Percentiles rank a stretch among this genome's conserved stretches.
phyloP scores from a whole-genome alignment of 768 basidiomycete genomes.

The Sporobolomyces phaffii region DNA sequence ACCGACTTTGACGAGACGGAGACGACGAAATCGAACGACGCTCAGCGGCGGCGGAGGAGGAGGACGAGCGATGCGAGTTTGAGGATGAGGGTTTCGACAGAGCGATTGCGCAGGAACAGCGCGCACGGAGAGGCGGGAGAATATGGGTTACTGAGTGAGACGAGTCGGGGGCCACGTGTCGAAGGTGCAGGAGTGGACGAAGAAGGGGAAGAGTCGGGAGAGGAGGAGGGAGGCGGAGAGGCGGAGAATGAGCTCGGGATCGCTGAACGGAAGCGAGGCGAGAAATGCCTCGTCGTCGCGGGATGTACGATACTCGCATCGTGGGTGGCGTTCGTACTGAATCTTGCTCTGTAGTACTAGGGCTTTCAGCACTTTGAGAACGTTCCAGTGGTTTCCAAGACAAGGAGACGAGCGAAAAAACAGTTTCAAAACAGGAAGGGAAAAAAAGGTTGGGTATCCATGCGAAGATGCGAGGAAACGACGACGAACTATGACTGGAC shows the following conservation, averaged over 20 bases:
- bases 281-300: slow-evolving; percentile 1
- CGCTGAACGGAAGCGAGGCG: neutral
- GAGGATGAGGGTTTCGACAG: slow-evolving; percentile 4
- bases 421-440: neutral
- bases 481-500: neutral
- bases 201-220: neutral
- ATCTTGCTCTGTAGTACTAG: neutral
- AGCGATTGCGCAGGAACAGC: neutral
- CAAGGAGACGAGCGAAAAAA: neutral
- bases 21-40: too few species aligned
- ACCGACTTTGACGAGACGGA: neutral
- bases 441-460: too few species aligned
- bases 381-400: too few species aligned
- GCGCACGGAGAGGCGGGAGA: neutral
- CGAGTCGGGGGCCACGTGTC: neutral
- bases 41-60: too few species aligned
- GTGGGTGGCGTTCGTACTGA: neutral
- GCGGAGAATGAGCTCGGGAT: neutral
- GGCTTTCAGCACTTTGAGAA: neutral
- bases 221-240: neutral
- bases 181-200: neutral
- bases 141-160: neutral
- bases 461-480: neutral
- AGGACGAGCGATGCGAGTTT: neutral
- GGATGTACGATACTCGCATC: neutral